Evolutionary conservation across 2,329 filamentous ascomycete genomes (phyloP), one percentile per base, ranked within the genome.

Genomic region (Aspergillus carbonarius): DNA sequence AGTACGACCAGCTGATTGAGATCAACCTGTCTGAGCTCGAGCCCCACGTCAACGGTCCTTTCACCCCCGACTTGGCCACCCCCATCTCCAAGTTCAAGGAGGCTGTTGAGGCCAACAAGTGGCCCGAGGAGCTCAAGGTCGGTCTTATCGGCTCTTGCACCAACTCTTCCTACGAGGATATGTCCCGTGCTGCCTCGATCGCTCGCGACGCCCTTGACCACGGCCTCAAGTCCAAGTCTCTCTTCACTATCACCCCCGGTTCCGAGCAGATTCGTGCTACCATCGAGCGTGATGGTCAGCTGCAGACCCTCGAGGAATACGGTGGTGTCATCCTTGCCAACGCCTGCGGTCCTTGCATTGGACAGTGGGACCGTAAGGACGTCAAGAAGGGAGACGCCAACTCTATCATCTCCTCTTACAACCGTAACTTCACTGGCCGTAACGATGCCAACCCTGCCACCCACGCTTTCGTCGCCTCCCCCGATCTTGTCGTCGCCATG

Each of bases 401-500:
- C 88, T 96, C 92, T 6, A 99, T 99, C 77, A 83, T 99, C 76
- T 97, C 93, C 48, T 98, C 95, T 27, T 99, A 97, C 88, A 99
- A 99, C 89, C 92, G 95, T 80, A 98, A 99, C 88, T 98, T 99
- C 83, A 98, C 93, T 62, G 93, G 93, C 67, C 92, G 95, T 76
- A 98, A 98, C 78, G 93, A 96, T 69, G 92, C 91, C 67, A 98
- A 96, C 85, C 92, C 92, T 40, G 92, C 92, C 56, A 96, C 92
- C 53, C 92, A 96, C 83, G 91, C 91, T 59, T 96, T 96, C 78
- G 92, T 96, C 67, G 89, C 92, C 64, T 96, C 92, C 6, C 92
- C 92, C 57, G 92, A 96, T 75, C 82, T 96, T 62, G 92, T 96
- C 44, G 91, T 96, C 55, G 92, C 92, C 66, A 81, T 96, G 82